Evolutionary conservation across 2,329 filamentous ascomycete genomes (phyloP).

Genomic region (Sporothrix luriei): DNA sequence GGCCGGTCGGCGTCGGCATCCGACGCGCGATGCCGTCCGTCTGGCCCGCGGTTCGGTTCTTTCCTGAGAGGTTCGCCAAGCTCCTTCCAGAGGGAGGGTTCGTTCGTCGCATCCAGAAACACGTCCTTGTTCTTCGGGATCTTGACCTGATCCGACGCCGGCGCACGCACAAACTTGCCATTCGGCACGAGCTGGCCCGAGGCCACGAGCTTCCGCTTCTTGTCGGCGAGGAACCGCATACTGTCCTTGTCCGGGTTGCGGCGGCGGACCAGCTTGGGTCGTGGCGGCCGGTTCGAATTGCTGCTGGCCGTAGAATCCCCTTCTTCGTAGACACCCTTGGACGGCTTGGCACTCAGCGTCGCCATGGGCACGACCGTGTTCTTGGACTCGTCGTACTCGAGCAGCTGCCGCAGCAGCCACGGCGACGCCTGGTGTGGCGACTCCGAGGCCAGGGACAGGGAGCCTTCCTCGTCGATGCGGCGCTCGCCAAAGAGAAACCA

Average conservation of each 20-base stretch:
- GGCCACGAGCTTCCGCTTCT: constrained; percentile 52
- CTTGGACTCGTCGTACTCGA: constrained; percentile 48
- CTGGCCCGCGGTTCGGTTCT: not conserved
- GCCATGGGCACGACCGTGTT: constrained; percentile 53
- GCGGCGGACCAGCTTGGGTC: not conserved
- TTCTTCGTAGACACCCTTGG: not conserved
- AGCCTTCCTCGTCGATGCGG: constrained; percentile 77
- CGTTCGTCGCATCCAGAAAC: constrained; percentile 74
- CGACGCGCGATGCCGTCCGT: not conserved
- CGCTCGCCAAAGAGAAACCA: constrained; percentile 92
- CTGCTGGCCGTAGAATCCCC: not conserved
- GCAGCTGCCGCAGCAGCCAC: constrained; percentile 49
- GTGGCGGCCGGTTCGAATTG: constrained; percentile 52
- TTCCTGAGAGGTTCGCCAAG: not conserved
- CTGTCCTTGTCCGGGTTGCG: constrained; percentile 44
- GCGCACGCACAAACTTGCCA: constrained; percentile 86
- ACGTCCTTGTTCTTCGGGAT: constrained; percentile 82
- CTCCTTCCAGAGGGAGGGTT: constrained; percentile 63
- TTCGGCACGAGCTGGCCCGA: constrained; percentile 63
- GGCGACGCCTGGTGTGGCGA: constrained; percentile 43
- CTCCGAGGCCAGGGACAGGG: constrained; percentile 51
- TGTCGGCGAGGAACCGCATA: constrained; percentile 40
- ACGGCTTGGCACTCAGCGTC: not conserved
- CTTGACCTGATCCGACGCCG: constrained; percentile 91
- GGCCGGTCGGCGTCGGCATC: not conserved